phyloP scores from a whole-genome alignment of 495 filamentous ascomycete genomes.

The Chlorociboria aeruginascens region DNA sequence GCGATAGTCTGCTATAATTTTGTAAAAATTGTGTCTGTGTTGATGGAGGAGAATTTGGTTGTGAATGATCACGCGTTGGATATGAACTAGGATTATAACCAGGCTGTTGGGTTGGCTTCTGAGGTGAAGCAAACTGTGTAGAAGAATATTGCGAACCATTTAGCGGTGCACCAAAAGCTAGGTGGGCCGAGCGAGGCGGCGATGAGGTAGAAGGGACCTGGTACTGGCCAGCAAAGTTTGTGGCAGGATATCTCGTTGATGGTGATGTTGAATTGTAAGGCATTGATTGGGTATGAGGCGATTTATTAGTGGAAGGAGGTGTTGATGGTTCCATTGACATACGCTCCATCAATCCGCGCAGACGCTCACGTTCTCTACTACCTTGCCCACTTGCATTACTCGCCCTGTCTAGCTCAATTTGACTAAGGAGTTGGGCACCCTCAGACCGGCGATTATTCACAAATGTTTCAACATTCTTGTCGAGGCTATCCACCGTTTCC shows the following conservation, averaged over 20 bases:
- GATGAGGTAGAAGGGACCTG: conserved; percentile 38
- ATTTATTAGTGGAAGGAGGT: conserved; percentile 32
- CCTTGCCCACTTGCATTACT: conserved; percentile 60
- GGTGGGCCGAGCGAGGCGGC: conserved; percentile 18
- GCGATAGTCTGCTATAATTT: background rate
- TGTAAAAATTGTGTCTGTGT: conserved; percentile 65
- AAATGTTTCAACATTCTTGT: conserved; percentile 93
- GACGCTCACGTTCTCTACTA: conserved; percentile 71
- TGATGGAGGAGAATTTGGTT: conserved; percentile 82
- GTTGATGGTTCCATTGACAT: conserved; percentile 63
- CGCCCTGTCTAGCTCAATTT: conserved; percentile 72
- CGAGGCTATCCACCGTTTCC: conserved; percentile 86
- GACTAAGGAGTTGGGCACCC: conserved; percentile 74
- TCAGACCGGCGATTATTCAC: conserved; percentile 89
- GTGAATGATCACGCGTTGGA: conserved; percentile 33
- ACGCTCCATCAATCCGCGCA: conserved; percentile 87
- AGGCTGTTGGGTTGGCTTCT: conserved; percentile 7
- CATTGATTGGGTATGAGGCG: conserved; percentile 35
- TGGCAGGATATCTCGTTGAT: conserved; percentile 33
- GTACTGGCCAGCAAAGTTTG: conserved; percentile 36
- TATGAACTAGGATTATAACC: conserved; percentile 24
- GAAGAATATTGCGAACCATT: conserved; percentile 20
- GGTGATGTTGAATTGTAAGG: conserved; percentile 27
- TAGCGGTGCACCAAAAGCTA: conserved; percentile 20
- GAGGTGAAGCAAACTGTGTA: conserved; percentile 9